Conservation (phyloP, 345 rosid species). For the Anastatica hierochuntica region DNA sequence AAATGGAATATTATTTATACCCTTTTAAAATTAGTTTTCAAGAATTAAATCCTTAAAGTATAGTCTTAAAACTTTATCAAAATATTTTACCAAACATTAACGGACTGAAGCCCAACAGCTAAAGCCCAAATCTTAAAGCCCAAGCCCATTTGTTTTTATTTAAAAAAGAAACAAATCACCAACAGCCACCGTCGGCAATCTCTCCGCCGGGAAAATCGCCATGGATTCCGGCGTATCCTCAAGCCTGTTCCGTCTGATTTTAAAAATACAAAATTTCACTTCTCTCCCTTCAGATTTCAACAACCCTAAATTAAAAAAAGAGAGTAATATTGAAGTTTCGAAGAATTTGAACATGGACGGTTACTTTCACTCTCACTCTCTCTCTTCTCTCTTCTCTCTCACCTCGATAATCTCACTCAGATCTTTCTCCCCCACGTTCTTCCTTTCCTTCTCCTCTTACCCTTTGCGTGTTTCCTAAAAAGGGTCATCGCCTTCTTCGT, state of each 20-base stretch:
- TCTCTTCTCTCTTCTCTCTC: background rate
- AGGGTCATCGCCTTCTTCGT: conserved; percentile 17
- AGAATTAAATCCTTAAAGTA: too few species aligned
- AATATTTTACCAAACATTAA: too few species aligned
- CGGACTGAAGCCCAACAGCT: too few species aligned
- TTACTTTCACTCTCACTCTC: conserved; percentile 14
- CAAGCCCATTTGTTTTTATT: background rate
- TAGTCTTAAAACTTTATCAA: too few species aligned
- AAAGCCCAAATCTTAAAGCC: background rate
- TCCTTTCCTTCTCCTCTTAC: conserved; percentile 14
- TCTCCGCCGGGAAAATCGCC: conserved; percentile 25
- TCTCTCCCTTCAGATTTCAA: background rate
- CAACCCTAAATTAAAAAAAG: background rate
- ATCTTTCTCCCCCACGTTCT: conserved; percentile 22
- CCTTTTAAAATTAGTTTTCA: too few species aligned
- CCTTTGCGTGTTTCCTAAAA: conserved; percentile 50
- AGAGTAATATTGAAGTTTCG: conserved; percentile 8
- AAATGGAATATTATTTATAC: too few species aligned
- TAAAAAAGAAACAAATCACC: background rate
- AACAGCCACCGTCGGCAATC: conserved; percentile 8
- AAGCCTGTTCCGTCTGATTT: background rate
- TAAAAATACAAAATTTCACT: background rate
- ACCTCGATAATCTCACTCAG: conserved; percentile 25
- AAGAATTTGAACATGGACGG: conserved; percentile 22
- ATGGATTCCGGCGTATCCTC: conserved; percentile 18